Base-by-base conservation (phyloP, 78 protist genomes). In the Isochrysis galbana region DNA sequence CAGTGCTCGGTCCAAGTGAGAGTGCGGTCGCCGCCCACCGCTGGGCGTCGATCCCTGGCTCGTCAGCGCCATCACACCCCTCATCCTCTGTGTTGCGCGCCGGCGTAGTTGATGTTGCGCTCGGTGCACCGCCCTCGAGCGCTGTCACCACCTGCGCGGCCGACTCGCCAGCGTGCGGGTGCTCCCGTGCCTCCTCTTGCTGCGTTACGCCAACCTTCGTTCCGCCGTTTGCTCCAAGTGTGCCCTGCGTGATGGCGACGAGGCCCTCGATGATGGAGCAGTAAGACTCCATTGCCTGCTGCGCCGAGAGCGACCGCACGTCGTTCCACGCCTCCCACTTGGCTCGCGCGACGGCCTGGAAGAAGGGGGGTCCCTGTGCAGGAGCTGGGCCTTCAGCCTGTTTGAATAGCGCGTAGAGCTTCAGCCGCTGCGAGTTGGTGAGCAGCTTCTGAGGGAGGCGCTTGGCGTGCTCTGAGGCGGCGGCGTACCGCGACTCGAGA, bases 301-400 rank as follows among this genome's bases (percentile, higher is more conserved):
- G 7, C 14, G 74, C 23, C 3, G n/a, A 23, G 36, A 61, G 74
- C 74, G 74, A 61, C 36, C 74, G 74, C n/a, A 61, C 74, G 74
- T 61, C 74, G 74, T 61, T 61, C 74, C 74, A 61, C 29, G 74
- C 74, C 74, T 61, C 74, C 74, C 74, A 61, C 74, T 61, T 7
- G 5, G 74, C 74, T 19, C 61, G 61, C 7, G 61, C 61, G 29
- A 51, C 61, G 7, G 61, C 61, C 29, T 51, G 29, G 14, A 51
- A 51, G 61, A 7, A 14, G 29, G 61, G 14, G 29, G 61, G 61
- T 14, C 61, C 61, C 7, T 7, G 14, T 14, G 7, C 61, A 14
- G 74, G 74, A 23, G 74, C 74, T 11, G 74, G 74, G n/a, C n/a
- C 10, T 32, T 61, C 74, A 11, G 74, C 74, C 74, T 61, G 74